Conservation (phyloP, 2,329 filamentous ascomycete genomes). For the Fusarium pilosicola region DNA sequence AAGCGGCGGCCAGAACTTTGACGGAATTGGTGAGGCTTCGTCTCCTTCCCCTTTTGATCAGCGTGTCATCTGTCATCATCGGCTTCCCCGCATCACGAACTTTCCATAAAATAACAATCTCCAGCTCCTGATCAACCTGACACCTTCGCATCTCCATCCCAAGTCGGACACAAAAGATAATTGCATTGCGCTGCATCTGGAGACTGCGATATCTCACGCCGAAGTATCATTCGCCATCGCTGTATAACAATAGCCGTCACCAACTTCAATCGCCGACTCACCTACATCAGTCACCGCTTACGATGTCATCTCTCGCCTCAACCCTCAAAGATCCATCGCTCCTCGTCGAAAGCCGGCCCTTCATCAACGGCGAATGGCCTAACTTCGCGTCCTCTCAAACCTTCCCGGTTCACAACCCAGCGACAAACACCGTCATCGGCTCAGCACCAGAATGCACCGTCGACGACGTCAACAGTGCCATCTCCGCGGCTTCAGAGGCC, state of each 20-base stretch:
- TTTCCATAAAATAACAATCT: neutral
- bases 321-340: constrained; percentile 22
- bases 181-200: neutral
- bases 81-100: neutral
- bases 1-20: neutral
- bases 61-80: neutral
- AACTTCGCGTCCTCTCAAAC: constrained; percentile 74
- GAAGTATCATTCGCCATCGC: neutral
- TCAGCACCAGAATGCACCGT: constrained; percentile 76
- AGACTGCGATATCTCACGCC: neutral
- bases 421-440: constrained; percentile 72
- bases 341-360: constrained; percentile 51
- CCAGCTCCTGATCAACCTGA: neutral
- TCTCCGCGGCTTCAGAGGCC: constrained; percentile 68
- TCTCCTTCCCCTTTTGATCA: neutral
- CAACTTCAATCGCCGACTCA: neutral
- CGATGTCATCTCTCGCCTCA: constrained; percentile 11
- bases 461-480: constrained; percentile 74
- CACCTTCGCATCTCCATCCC: neutral
- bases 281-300: neutral
- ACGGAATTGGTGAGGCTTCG: neutral
- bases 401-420: constrained; percentile 77
- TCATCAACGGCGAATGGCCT: constrained; percentile 81
- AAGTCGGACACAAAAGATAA: neutral
- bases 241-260: neutral